Evolutionary conservation across 2,329 filamentous ascomycete species (phyloP).

Genomic region (Clathrospora elynae): DNA sequence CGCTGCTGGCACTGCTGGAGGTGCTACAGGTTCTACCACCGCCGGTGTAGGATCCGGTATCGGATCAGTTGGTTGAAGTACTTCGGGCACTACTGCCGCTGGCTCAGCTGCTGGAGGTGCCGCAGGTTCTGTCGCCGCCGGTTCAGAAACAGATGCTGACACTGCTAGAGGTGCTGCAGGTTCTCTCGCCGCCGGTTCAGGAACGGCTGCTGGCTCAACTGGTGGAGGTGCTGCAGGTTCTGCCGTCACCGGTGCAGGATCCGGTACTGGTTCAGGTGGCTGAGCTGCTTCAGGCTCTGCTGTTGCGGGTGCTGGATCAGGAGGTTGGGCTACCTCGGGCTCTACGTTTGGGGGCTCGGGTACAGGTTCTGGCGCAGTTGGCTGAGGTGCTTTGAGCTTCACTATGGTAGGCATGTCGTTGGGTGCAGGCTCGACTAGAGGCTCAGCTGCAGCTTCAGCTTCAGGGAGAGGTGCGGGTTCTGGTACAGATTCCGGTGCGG

Average conservation of each 20-base stretch:
- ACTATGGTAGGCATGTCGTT: too few species aligned
- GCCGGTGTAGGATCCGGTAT: too few species aligned
- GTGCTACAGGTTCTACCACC: constrained; percentile 3
- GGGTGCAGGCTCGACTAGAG: constrained; percentile 1
- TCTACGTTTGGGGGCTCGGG: neutral
- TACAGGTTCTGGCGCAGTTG: neutral
- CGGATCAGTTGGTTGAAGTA: neutral
- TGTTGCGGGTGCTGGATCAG: neutral
- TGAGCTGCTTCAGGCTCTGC: neutral
- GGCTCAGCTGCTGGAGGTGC: neutral
- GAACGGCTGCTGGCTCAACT: neutral
- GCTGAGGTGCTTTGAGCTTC: neutral
- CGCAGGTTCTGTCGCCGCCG: neutral
- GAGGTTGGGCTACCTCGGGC: neutral
- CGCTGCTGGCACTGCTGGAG: neutral
- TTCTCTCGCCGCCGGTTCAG: neutral
- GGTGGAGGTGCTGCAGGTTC: constrained; percentile 3
- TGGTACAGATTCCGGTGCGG: neutral
- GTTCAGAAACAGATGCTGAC: neutral
- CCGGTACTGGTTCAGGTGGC: neutral
- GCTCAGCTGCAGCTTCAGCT: neutral
- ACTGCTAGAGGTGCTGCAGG: neutral
- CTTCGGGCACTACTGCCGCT: neutral
- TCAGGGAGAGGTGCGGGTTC: neutral
- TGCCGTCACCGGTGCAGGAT: neutral